Base-by-base conservation (phyloP, 495 filamentous ascomycete species). In the Aspergillus sparsus region DNA sequence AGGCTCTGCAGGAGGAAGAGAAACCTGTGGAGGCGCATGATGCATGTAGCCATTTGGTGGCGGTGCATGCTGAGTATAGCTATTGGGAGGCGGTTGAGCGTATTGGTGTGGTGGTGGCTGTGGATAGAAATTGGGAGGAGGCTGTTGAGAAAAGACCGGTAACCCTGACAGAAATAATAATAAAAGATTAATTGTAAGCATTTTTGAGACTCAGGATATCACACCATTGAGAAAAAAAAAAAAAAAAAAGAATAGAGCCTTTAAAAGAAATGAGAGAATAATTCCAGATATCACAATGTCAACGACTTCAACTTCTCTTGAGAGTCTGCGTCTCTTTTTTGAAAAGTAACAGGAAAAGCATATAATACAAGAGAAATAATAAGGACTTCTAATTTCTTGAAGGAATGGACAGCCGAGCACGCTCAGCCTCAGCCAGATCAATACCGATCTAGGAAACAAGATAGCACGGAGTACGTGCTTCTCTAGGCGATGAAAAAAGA, bases 321-420 rank as follows among this genome's bases (percentile, higher is more conserved):
- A 27, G 3, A 27, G 1, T 3, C 21, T 27, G 21, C 21, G 21
- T 27, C 21, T 27, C 21, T 27, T 27, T 27, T 27, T 3, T 3
- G 3, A 27, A 27, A 27, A 27, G 21, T 27, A 27, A 27, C 3
- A 27, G 21, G 21, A 27, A 27, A 27, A 27, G 21, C 3, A 27
- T 27, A 27, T 27, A 27, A 27, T 27, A 27, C 21, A 41, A 41
- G 37, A 41, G 37, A 41, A 41, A 10, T 1, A 41, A 5, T 2
- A 41, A 2, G n/a, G n/a, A n/a, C n/a, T n/a, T n/a, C n/a, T n/a
- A n/a, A 41, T 41, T 10, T 41, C 9, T n/a, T 41, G 10, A 60
- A 61, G 52, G 52, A 61, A 41, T 37, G 42, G 52, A 61, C 31
- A 31, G 59, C 32, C 36, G 33, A 56, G 59, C 41, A 61, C 27